Evolutionary conservation across 148 eudicot genomes (phyloP).

Genomic region (Nepenthes gracilis): DNA sequence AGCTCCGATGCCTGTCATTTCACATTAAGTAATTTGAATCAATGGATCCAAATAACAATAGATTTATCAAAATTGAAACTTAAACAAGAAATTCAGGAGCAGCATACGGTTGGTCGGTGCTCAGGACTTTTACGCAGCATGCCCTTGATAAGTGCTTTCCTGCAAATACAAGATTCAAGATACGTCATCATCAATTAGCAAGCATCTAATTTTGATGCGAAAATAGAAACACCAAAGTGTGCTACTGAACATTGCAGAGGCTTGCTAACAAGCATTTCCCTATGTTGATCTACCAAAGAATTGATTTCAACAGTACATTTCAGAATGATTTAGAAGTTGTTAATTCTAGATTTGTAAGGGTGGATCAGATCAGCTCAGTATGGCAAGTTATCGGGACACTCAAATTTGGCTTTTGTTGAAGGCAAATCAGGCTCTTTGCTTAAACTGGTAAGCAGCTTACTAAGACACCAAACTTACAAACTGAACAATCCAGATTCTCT

Average conservation of each 20-base stretch:
- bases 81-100: not conserved
- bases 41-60: not conserved
- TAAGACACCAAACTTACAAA: no score
- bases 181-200: not conserved
- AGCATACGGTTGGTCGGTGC: constrained; percentile 69
- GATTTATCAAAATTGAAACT: not conserved
- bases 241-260: not conserved
- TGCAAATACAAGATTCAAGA: constrained; percentile 11
- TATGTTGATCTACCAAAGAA: no score
- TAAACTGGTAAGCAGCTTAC: no score
- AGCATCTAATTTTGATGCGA: not conserved
- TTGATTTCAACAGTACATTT: no score
- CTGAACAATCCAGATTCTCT: no score
- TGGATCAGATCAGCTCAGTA: no score
- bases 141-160: constrained; percentile 69
- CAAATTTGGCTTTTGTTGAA: no score
- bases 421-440: no score
- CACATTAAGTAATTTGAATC: constrained; percentile 1
- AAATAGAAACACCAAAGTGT: no score
- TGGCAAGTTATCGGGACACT: no score
- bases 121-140: constrained; percentile 93
- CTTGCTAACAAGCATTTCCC: not conserved
- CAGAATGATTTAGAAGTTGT: no score
- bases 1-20: constrained; percentile 70
- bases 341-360: no score